A percentile compares a stretch with the other conserved stretches of the same genome.
Conservation (phyloP, 2,329 filamentous ascomycete genomes). For the Cladobotryum protrusum region DNA sequence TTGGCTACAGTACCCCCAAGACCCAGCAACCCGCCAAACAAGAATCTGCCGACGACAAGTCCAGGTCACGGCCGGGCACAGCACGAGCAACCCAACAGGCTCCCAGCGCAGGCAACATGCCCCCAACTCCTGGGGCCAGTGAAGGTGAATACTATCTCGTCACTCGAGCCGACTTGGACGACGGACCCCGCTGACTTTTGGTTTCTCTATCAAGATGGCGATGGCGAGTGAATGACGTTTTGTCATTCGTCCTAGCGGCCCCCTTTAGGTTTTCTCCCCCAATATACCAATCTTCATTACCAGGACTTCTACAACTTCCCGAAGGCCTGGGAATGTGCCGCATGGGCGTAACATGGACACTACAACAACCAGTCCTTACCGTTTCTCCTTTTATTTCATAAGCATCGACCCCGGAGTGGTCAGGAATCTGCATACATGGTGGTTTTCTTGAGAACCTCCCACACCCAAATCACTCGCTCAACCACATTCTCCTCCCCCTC, state of each 20-base stretch:
- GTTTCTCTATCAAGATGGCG: slow-evolving; percentile 28
- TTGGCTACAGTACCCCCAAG: slow-evolving; percentile 13
- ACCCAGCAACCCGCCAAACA: slow-evolving; percentile 12
- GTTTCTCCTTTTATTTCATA: slow-evolving; percentile 1
- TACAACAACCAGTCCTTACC: not conserved
- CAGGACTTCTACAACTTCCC: too few relatives aligned
- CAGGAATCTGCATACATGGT: too few relatives aligned
- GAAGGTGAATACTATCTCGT: slow-evolving; percentile 53
- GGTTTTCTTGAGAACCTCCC: too few relatives aligned
- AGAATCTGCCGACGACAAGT: slow-evolving; percentile 26
- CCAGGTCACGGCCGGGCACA: slow-evolving; percentile 49
- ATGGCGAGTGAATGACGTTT: slow-evolving; percentile 25
- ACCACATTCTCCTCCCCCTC: too few relatives aligned
- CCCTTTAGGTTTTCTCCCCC: too few relatives aligned
- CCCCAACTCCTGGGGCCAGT: slow-evolving; percentile 54
- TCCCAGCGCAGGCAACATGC: slow-evolving; percentile 51
- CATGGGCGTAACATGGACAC: not conserved
- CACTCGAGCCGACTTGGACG: slow-evolving; percentile 24
- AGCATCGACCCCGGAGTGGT: not conserved
- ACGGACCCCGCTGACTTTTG: slow-evolving; percentile 25
- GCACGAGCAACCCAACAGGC: slow-evolving; percentile 45
- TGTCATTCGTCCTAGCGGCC: too few relatives aligned
- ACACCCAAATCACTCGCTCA: too few relatives aligned
- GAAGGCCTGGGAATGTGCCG: too few relatives aligned
- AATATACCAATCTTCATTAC: too few relatives aligned